Evolutionary conservation across 331 rosid genomes (phyloP).

Genomic region (Malus hybrid): DNA sequence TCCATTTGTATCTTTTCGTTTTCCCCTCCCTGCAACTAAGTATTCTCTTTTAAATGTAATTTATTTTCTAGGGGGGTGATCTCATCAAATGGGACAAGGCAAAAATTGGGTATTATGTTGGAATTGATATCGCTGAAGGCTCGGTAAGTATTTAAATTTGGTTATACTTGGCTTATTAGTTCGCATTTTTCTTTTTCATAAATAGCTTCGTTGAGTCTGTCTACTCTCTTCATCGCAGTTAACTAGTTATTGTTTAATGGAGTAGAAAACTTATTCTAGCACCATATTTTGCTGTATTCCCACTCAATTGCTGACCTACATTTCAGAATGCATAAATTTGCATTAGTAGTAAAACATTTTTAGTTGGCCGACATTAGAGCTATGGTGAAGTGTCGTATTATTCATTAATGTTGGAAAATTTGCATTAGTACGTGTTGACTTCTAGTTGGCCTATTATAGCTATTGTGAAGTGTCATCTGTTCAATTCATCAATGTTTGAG

Average conservation of each 20-base stretch:
- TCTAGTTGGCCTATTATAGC: too few species aligned
- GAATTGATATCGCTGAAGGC: constrained; percentile 93
- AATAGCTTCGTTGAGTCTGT: background rate
- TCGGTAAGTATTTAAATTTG: constrained; percentile 53
- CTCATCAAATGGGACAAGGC: constrained; percentile 99
- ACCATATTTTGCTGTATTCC: background rate
- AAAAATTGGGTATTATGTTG: constrained; percentile 89
- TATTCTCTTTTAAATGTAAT: constrained; percentile 1
- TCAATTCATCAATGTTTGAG: too few species aligned
- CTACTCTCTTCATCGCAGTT: background rate
- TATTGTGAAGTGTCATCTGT: too few species aligned
- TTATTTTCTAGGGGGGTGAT: constrained; percentile 77
- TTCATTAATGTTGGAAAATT: background rate
- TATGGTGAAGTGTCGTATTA: background rate
- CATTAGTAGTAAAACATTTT: background rate
- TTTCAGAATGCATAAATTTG: background rate
- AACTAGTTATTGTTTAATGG: background rate
- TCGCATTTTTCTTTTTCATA: background rate
- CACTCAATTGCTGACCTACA: background rate
- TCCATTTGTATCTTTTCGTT: background rate
- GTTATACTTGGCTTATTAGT: background rate
- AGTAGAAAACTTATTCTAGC: background rate
- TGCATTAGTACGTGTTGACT: background rate
- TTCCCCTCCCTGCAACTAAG: background rate
- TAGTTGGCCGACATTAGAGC: background rate